Conservation (phyloP, 1,284 basidiomycete genomes). For the Naganishia cerealis region DNA sequence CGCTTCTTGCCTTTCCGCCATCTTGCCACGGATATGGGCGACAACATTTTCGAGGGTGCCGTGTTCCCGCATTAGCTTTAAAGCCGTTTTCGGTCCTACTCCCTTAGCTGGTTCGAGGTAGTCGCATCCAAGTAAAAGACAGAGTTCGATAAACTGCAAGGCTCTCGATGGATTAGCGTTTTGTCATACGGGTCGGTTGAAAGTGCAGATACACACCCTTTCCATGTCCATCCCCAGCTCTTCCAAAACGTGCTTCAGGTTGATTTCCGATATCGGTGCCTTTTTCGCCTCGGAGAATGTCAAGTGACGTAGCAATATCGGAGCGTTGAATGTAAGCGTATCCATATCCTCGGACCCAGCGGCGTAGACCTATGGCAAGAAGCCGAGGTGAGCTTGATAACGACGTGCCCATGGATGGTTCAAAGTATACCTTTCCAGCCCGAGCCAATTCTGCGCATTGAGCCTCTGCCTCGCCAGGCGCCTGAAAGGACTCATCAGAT, state of each 20-base stretch:
- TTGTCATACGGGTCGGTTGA: background rate
- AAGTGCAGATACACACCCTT: conserved; percentile 60
- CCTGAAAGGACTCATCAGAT: conserved; percentile 58
- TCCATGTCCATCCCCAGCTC: conserved; percentile 91
- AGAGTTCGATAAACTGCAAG: conserved; percentile 83
- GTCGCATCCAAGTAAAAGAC: conserved; percentile 95
- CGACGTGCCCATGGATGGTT: background rate
- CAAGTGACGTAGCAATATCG: conserved; percentile 88
- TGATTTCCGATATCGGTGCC: conserved; percentile 92
- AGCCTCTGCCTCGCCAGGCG: conserved; percentile 96
- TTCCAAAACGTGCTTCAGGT: conserved; percentile 75
- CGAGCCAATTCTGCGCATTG: conserved; percentile 96
- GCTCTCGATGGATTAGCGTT: background rate
- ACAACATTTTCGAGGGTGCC: conserved; percentile 78
- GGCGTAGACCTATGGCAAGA: conserved; percentile 75
- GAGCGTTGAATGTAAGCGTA: conserved; percentile 91
- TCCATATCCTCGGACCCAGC: conserved; percentile 99
- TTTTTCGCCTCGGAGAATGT: conserved; percentile 99
- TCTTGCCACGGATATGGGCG: conserved; percentile 77
- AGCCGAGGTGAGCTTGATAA: background rate
- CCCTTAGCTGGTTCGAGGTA: conserved; percentile 72
- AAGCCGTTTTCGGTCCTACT: conserved; percentile 71
- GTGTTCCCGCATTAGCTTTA: conserved; percentile 87
- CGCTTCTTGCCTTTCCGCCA: conserved; percentile 53
- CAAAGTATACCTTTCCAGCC: conserved; percentile 72